A percentile compares a stretch with the other conserved stretches of the same genome.
phyloP scores from a whole-genome alignment of 2,329 filamentous ascomycete species.

The Scedosporium boydii region DNA sequence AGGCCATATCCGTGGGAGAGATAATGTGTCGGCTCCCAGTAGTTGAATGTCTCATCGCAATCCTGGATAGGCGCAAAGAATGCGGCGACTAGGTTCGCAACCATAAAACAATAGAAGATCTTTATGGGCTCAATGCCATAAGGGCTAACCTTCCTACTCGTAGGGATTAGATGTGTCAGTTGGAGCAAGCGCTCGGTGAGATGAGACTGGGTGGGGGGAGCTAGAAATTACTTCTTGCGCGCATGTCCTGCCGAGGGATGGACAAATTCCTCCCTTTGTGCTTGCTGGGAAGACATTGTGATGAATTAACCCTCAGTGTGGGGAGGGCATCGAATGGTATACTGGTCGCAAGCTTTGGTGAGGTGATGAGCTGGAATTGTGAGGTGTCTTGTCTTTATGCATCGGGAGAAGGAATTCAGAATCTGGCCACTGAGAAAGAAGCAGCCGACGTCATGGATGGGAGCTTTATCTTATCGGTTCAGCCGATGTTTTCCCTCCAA shows the following conservation, averaged over 20 bases:
- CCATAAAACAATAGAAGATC: constrained; percentile 73
- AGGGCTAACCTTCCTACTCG: constrained; percentile 1
- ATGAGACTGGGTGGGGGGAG: not conserved
- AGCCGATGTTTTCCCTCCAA: constrained; percentile 3
- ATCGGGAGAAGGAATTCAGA: not conserved
- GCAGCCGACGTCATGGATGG: constrained; percentile 7
- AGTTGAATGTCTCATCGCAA: constrained; percentile 98
- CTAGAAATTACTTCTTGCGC: constrained; percentile 35
- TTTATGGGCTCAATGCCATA: constrained; percentile 57
- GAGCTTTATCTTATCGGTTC: constrained; percentile 8
- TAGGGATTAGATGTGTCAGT: not conserved
- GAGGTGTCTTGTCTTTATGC: not conserved
- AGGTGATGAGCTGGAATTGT: not conserved
- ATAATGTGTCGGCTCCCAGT: constrained; percentile 96
- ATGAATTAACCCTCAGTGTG: not conserved
- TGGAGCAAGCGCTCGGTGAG: not conserved
- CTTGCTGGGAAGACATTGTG: constrained; percentile 30
- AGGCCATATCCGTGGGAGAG: constrained; percentile 84
- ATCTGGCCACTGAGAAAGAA: constrained; percentile 5
- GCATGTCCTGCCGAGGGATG: constrained; percentile 41
- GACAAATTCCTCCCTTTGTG: constrained; percentile 24
- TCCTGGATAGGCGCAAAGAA: constrained; percentile 87
- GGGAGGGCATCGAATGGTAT: not conserved
- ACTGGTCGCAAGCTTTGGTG: not conserved
- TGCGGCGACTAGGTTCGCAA: constrained; percentile 66